These are phyloP conservation scores for Ustilago curta DNA, from an alignment of 1,284 basidiomycete genomes.

Conservation along the genomic window DNA sequence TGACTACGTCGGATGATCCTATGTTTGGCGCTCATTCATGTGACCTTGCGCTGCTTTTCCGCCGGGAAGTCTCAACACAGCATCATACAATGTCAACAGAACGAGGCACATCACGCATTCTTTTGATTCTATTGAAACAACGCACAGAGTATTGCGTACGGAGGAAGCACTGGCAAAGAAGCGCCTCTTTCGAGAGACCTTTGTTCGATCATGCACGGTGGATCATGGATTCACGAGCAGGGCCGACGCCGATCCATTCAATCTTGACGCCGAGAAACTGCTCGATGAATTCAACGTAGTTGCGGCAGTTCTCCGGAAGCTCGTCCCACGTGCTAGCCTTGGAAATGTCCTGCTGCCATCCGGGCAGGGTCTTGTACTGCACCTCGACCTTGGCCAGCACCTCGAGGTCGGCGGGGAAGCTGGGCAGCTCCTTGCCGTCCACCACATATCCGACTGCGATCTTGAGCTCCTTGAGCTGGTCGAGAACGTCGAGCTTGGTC, in stretches of 20 bases:
- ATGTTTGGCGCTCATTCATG: too few relatives aligned
- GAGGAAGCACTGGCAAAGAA: background rate
- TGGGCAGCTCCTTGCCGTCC: slow-evolving; percentile 80
- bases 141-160: slow-evolving; percentile 30
- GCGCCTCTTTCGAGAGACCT: background rate
- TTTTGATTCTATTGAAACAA: slow-evolving; percentile 46
- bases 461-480: slow-evolving; percentile 87
- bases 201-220: slow-evolving; percentile 41
- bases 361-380: slow-evolving; percentile 88
- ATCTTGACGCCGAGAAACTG: slow-evolving; percentile 81
- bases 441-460: slow-evolving; percentile 84
- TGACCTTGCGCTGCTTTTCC: background rate
- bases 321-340: slow-evolving; percentile 78
- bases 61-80: background rate
- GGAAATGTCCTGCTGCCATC: slow-evolving; percentile 88
- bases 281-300: slow-evolving; percentile 91
- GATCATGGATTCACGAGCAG: slow-evolving; percentile 84
- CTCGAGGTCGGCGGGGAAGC: slow-evolving; percentile 95
- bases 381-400: slow-evolving; percentile 85
- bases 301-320: slow-evolving; percentile 85
- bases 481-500: slow-evolving; percentile 94
- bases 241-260: slow-evolving; percentile 91
- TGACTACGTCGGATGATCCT: too few relatives aligned
- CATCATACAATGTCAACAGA: background rate
- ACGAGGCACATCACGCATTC: slow-evolving; percentile 1